Evolutionary conservation across 345 rosid species (phyloP).

Genomic region (Eutrema yunnanense): DNA sequence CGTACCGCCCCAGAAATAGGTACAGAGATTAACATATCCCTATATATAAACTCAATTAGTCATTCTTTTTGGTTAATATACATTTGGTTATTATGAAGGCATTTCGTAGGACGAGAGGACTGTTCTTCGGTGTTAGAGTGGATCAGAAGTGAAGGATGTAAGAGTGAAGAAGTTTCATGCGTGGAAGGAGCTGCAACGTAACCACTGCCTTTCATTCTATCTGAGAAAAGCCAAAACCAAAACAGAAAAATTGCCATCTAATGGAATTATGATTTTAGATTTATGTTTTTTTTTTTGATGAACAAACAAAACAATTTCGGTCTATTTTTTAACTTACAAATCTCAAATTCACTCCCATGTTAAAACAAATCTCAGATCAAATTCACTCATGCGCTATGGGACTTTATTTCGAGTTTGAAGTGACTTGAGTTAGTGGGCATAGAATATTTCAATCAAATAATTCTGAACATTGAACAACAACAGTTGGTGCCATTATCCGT

Average conservation of each 20-base stretch:
- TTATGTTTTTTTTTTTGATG: background rate
- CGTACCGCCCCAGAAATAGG: conserved; percentile 67
- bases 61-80: background rate
- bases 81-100: conserved; percentile 38
- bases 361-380: no score
- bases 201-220: background rate
- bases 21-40: conserved; percentile 29
- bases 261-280: background rate
- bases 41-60: background rate
- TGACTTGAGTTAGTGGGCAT: background rate
- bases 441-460: background rate
- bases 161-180: conserved; percentile 14
- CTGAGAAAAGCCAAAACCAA: background rate
- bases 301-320: background rate
- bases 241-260: background rate
- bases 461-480: background rate
- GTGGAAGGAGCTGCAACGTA: conserved; percentile 11
- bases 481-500: background rate
- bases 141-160: conserved; percentile 39
- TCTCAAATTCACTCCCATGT: background rate
- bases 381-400: background rate
- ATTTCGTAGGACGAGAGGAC: conserved; percentile 52
- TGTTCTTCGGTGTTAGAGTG: conserved; percentile 65
- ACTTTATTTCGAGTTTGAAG: background rate
- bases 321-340: background rate